Conservation (phyloP, 495 filamentous ascomycete species). For the Talaromyces ruber region DNA sequence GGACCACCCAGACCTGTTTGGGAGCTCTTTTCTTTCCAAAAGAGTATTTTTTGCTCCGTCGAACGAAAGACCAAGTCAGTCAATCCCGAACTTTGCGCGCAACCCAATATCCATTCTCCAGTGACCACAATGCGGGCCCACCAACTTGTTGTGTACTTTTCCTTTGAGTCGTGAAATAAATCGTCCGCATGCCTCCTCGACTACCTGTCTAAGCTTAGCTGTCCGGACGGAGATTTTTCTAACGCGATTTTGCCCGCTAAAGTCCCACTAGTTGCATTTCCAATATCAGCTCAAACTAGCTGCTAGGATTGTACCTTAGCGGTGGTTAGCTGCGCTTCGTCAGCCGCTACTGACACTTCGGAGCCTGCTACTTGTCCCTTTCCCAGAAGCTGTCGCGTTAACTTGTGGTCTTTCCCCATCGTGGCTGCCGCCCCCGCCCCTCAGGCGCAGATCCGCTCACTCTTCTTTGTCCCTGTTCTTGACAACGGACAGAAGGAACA, state of each 20-base stretch:
- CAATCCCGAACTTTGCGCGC: not conserved
- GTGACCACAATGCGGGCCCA: not conserved
- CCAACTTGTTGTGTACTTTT: not conserved
- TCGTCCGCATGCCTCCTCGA: not conserved
- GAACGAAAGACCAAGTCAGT: not conserved
- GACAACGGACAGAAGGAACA: not conserved
- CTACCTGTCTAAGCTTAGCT: not conserved
- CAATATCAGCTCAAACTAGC: not conserved
- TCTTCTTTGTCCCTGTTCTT: not conserved
- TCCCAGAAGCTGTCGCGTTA: not conserved
- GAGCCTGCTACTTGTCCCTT: not conserved
- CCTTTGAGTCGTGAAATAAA: not conserved
- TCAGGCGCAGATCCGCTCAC: not conserved
- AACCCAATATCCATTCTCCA: not conserved
- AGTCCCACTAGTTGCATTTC: not conserved
- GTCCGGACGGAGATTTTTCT: not conserved
- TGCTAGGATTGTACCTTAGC: not conserved
- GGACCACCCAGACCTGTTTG: not conserved
- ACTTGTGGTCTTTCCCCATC: not conserved
- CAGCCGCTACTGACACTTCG: not conserved
- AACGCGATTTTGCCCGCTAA: not conserved
- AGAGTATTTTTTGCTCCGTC: not conserved
- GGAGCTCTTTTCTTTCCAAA: not conserved
- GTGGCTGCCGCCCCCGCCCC: slow-evolving; percentile 1
- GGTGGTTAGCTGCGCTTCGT: not conserved